phyloP scores from a whole-genome alignment of 495 filamentous ascomycete genomes.

The Penicillium antarcticum region DNA sequence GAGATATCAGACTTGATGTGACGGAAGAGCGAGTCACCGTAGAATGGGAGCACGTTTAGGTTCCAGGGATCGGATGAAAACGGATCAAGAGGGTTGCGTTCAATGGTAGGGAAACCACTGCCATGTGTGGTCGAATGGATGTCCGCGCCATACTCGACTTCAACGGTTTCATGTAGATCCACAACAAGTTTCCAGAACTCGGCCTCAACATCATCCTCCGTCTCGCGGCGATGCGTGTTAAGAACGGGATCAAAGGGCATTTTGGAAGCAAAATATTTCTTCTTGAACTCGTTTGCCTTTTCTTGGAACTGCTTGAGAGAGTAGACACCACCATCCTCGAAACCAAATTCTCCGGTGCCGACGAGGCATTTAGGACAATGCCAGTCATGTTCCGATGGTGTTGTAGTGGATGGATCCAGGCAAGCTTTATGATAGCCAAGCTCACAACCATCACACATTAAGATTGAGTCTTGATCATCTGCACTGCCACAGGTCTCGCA shows the following conservation, averaged over 20 bases:
- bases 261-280: conserved; percentile 85
- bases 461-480: conserved; percentile 67
- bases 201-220: conserved; percentile 92
- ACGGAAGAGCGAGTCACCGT: conserved; percentile 88
- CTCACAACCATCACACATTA: conserved; percentile 93
- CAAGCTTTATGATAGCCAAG: conserved; percentile 84
- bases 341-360: conserved; percentile 94
- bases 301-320: conserved; percentile 96
- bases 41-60: conserved; percentile 85
- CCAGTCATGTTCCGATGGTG: conserved; percentile 84
- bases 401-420: conserved; percentile 80
- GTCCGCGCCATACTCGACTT: conserved; percentile 97
- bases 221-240: conserved; percentile 73
- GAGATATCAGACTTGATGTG: conserved; percentile 98
- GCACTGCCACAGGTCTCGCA: conserved; percentile 84
- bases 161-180: conserved; percentile 88
- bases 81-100: conserved; percentile 80
- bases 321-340: conserved; percentile 95
- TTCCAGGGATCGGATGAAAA: conserved; percentile 95
- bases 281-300: conserved; percentile 91
- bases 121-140: conserved; percentile 98
- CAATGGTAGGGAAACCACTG: conserved; percentile 94
- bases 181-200: conserved; percentile 97
- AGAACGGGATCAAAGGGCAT: conserved; percentile 86
- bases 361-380: conserved; percentile 95